A percentile compares a stretch with the other conserved stretches of the same genome.
Evolutionary conservation across 345 rosid genomes (phyloP).

Genomic region (Salix caprea): DNA sequence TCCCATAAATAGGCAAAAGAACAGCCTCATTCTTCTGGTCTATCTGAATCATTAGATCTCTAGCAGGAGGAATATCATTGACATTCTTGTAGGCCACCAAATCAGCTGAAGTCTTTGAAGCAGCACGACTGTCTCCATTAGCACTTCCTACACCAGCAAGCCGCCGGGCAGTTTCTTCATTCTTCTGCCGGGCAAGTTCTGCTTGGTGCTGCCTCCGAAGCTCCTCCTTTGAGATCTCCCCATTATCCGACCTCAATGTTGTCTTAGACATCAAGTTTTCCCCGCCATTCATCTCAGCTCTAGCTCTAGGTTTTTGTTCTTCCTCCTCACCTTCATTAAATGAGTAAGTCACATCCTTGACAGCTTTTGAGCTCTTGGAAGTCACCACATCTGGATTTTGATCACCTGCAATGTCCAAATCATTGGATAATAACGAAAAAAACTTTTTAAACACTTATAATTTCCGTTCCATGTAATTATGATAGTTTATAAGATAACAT

Average conservation of each 20-base stretch:
- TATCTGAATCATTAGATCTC: constrained; percentile 63
- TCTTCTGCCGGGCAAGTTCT: constrained; percentile 95
- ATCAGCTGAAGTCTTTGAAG: constrained; percentile 59
- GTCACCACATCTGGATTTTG: constrained; percentile 55
- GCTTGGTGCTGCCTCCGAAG: constrained; percentile 92
- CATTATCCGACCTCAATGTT: constrained; percentile 74
- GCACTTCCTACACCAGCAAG: constrained; percentile 76
- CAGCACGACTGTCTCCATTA: constrained; percentile 51
- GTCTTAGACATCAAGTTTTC: constrained; percentile 56
- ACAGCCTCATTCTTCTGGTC: constrained; percentile 86
- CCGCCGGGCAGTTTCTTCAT: constrained; percentile 84
- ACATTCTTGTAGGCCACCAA: constrained; percentile 80
- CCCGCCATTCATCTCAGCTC: constrained; percentile 34
- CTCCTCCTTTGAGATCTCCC: constrained; percentile 86
- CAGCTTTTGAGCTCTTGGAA: constrained; percentile 57
- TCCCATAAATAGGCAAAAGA: constrained; percentile 75
- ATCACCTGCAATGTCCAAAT: constrained; percentile 15
- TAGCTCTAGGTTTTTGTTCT: constrained; percentile 40
- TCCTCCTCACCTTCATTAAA: constrained; percentile 83
- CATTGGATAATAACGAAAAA: background rate
- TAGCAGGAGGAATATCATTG: constrained; percentile 69
- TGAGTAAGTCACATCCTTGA: constrained; percentile 78
- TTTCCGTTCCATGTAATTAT: background rate
- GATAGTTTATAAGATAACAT: background rate
- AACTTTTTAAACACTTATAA: background rate